These are phyloP conservation scores for Aurinia saxatilis DNA, from an alignment of 345 rosid species.

Conservation along the genomic window DNA sequence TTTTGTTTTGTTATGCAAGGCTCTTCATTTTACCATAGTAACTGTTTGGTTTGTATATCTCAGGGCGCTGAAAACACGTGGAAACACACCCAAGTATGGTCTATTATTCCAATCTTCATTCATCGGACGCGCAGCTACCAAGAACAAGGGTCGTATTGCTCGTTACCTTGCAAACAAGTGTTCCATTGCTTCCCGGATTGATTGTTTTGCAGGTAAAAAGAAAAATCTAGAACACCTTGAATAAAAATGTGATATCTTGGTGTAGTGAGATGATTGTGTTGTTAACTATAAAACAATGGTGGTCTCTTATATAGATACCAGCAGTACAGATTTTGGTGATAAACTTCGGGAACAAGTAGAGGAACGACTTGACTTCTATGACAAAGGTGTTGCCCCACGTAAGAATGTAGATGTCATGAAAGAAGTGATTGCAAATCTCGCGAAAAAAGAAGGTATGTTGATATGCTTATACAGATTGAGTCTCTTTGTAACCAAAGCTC, in stretches of 20 bases:
- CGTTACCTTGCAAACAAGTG: constrained; percentile 96
- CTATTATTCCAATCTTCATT: constrained; percentile 90
- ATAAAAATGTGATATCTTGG: neutral
- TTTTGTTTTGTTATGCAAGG: neutral
- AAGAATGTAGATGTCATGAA: constrained; percentile 96
- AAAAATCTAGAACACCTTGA: neutral
- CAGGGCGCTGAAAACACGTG: constrained; percentile 92
- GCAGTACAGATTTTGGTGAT: constrained; percentile 66
- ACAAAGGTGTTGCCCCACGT: constrained; percentile 93
- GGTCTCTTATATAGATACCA: constrained; percentile 40
- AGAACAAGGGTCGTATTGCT: constrained; percentile 95
- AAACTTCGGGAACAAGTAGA: constrained; percentile 93
- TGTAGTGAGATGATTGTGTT: neutral
- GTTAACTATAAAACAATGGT: neutral
- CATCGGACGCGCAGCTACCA: constrained; percentile 82
- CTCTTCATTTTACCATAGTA: neutral
- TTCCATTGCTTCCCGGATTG: constrained; percentile 88
- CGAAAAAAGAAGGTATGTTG: constrained; percentile 51
- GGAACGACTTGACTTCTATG: constrained; percentile 83
- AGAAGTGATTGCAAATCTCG: constrained; percentile 49
- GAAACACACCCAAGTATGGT: constrained; percentile 97
- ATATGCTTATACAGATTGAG: too few species aligned
- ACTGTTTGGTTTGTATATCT: neutral
- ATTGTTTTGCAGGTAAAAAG: constrained; percentile 86
- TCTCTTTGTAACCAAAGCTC: neutral